These are phyloP conservation scores for Claviceps sp. DNA, from an alignment of 2,329 filamentous ascomycete genomes.

Conservation along the genomic window DNA sequence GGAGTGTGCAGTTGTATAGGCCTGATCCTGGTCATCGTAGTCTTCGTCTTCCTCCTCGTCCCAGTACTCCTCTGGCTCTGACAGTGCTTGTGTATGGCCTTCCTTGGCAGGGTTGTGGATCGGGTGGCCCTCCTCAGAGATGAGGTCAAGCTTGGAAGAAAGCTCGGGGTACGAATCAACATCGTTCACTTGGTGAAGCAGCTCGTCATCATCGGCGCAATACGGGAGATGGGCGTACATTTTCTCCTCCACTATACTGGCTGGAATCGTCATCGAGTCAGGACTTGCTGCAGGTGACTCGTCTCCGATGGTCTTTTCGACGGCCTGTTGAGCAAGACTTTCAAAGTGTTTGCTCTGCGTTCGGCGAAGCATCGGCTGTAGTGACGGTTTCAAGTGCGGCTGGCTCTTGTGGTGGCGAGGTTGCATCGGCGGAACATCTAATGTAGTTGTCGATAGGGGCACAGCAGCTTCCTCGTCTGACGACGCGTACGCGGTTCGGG, in stretches of 20 bases:
- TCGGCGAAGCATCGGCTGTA: conserved; percentile 26
- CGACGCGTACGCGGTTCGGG: background rate
- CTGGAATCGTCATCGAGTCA: conserved; percentile 8
- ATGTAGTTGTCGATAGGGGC: conserved; percentile 2
- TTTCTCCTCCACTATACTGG: conserved; percentile 5
- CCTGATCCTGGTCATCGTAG: conserved; percentile 47
- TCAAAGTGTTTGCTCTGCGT: conserved; percentile 31
- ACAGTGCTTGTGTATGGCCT: conserved; percentile 16
- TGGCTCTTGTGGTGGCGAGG: conserved; percentile 41
- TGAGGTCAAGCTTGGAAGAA: conserved; percentile 17
- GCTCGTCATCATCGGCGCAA: conserved; percentile 13
- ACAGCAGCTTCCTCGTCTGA: conserved; percentile 4
- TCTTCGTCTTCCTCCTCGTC: conserved; percentile 66
- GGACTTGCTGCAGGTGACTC: background rate
- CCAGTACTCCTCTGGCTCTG: conserved; percentile 55
- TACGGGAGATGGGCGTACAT: conserved; percentile 14
- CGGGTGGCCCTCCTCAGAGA: conserved; percentile 17
- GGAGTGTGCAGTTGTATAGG: conserved; percentile 65
- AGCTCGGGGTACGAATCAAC: conserved; percentile 13
- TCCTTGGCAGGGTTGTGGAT: conserved; percentile 13
- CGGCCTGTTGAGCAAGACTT: conserved; percentile 8
- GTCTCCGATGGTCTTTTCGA: conserved; percentile 1
- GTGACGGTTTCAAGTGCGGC: conserved; percentile 32
- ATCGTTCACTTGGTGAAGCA: conserved; percentile 12
- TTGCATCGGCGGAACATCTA: conserved; percentile 17